Conservation (phyloP, 306 rosid genomes). For the Quercus aquifolioides region DNA sequence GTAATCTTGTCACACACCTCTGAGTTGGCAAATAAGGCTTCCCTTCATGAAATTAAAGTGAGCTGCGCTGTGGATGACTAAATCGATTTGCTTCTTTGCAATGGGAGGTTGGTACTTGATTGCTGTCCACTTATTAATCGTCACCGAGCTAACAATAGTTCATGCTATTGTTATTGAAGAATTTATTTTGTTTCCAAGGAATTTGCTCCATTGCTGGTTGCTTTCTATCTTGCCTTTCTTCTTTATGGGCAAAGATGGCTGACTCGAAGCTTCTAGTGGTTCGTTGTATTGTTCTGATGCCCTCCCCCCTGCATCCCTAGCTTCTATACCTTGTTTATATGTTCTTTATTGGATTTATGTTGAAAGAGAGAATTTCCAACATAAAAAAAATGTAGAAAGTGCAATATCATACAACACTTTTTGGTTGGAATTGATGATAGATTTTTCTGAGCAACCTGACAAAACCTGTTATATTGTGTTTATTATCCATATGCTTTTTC, state of each 20-base stretch:
- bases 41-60: constrained; percentile 7
- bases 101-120: not conserved
- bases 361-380: not conserved
- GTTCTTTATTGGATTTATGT: constrained; percentile 18
- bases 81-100: constrained; percentile 1
- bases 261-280: not conserved
- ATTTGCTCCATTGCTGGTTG: constrained; percentile 5
- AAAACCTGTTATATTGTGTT: not conserved
- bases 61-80: not conserved
- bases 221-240: not conserved
- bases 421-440: not conserved
- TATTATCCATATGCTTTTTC: not conserved
- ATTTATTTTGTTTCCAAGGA: not conserved
- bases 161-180: not conserved
- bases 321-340: constrained; percentile 11
- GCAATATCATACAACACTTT: not conserved
- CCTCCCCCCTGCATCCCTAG: not conserved
- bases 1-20: not conserved
- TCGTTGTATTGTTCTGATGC: not conserved
- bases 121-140: not conserved
- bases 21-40: not conserved
- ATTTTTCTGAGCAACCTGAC: not conserved
- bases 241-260: not conserved
- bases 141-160: not conserved
- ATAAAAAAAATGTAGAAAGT: not conserved